Conservation (phyloP, 495 filamentous ascomycete genomes). For the Penicillium angulare region DNA sequence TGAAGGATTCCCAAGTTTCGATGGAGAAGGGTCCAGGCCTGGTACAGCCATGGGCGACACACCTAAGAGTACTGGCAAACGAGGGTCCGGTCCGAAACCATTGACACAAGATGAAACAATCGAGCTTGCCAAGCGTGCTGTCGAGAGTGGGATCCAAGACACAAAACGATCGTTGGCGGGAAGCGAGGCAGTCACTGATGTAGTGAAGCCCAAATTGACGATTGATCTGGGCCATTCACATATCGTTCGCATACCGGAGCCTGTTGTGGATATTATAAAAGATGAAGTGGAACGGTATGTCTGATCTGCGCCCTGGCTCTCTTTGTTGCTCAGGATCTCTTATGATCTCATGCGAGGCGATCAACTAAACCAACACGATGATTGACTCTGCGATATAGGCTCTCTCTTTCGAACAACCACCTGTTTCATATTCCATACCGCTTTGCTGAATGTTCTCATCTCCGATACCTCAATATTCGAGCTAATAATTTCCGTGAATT, state of each 20-base stretch:
- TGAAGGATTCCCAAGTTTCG: slow-evolving; percentile 29
- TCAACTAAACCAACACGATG: no score
- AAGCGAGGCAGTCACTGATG: slow-evolving; percentile 64
- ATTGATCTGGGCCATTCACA: slow-evolving; percentile 84
- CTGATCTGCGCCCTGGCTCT: slow-evolving; percentile 1
- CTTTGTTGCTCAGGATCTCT: not conserved
- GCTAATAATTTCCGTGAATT: slow-evolving; percentile 86
- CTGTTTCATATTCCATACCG: slow-evolving; percentile 73
- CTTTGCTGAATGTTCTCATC: slow-evolving; percentile 80
- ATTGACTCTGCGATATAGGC: slow-evolving; percentile 47
- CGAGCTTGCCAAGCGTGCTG: slow-evolving; percentile 60
- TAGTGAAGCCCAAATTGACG: slow-evolving; percentile 74
- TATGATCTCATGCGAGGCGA: no score
- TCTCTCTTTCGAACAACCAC: slow-evolving; percentile 88
- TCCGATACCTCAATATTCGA: slow-evolving; percentile 94
- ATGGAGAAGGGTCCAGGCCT: slow-evolving; percentile 32
- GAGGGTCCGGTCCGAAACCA: slow-evolving; percentile 23
- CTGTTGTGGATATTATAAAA: slow-evolving; percentile 89
- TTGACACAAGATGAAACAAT: slow-evolving; percentile 47
- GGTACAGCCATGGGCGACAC: slow-evolving; percentile 31
- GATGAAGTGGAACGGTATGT: slow-evolving; percentile 85
- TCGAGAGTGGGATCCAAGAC: slow-evolving; percentile 65
- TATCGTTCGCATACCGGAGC: slow-evolving; percentile 77
- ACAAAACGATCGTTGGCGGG: slow-evolving; percentile 67
- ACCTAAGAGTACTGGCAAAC: slow-evolving; percentile 18